Conservation (phyloP, 75 land plant species). For the Sequoia sempervirens region DNA sequence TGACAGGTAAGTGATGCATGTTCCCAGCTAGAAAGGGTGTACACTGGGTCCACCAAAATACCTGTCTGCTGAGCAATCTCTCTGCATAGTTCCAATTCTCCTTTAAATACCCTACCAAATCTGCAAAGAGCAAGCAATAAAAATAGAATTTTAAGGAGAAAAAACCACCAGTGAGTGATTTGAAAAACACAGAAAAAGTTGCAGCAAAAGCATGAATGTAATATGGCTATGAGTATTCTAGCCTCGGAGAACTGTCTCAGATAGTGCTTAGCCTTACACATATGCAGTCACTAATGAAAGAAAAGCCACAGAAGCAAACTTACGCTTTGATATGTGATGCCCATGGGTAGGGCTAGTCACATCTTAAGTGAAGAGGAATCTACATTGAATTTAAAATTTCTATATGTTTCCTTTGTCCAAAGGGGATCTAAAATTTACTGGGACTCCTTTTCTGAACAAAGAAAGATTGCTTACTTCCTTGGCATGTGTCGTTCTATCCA, state of each 20-base stretch:
- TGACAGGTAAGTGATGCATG: conserved; percentile 31
- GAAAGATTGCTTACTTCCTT: conserved; percentile 43
- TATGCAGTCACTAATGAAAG: background rate
- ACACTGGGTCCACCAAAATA: conserved; percentile 84
- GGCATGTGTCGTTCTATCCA: conserved; percentile 57
- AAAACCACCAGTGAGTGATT: background rate
- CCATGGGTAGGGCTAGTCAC: background rate
- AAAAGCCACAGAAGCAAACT: background rate
- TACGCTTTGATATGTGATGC: background rate
- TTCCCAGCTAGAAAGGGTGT: conserved; percentile 93
- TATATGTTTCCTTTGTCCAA: background rate
- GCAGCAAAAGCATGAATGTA: background rate
- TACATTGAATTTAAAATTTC: background rate
- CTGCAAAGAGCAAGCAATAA: conserved; percentile 27
- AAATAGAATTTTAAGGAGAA: background rate
- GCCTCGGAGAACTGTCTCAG: background rate
- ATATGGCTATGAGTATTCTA: background rate
- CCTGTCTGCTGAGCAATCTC: conserved; percentile 76
- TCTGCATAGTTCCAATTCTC: conserved; percentile 73
- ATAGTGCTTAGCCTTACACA: background rate
- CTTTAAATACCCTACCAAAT: conserved; percentile 76
- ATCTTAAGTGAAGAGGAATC: background rate
- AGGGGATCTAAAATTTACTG: background rate
- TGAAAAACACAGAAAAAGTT: background rate
- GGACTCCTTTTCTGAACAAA: background rate